Percentiles rank a stretch among this genome's conserved stretches.
Conservation (phyloP, 371 early-diverging fungal genomes). For the Mycotypha africana region DNA sequence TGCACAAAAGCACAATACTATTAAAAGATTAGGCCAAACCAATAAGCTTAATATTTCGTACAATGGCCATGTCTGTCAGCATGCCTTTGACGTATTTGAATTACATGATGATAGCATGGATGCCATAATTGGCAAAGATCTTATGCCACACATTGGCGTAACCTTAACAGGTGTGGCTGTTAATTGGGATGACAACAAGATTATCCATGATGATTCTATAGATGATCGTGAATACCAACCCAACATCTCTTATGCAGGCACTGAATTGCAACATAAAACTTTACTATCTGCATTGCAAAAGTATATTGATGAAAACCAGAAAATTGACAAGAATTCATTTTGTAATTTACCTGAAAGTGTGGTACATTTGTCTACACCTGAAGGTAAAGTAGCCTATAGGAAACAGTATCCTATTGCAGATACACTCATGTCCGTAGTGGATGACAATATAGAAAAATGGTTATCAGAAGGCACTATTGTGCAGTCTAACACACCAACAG, state of each 20-base stretch:
- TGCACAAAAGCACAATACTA: no score
- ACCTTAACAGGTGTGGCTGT: slow-evolving; percentile 2
- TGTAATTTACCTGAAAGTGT: slow-evolving; percentile 3
- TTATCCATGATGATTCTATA: slow-evolving; percentile 1
- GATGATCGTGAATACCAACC: slow-evolving; percentile 5
- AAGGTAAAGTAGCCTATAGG: background rate
- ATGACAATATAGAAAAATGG: slow-evolving; percentile 1
- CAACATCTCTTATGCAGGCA: slow-evolving; percentile 1
- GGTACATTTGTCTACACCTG: slow-evolving; percentile 1
- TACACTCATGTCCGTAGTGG: background rate
- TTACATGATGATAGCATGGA: background rate
- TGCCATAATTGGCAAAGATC: slow-evolving; percentile 3
- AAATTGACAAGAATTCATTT: background rate
- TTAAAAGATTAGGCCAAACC: no score
- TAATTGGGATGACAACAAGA: background rate
- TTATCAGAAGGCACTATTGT: slow-evolving; percentile 2
- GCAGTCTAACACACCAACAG: background rate
- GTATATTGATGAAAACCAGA: background rate
- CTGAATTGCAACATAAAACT: slow-evolving; percentile 1
- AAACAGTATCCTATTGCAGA: slow-evolving; percentile 7
- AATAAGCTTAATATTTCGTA: no score
- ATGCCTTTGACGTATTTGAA: no score
- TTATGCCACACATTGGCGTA: slow-evolving; percentile 2
- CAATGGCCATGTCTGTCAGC: no score
- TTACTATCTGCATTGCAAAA: background rate